phyloP scores from a whole-genome alignment of 2,329 filamentous ascomycete genomes.

The Botrytis sinoallii region DNA sequence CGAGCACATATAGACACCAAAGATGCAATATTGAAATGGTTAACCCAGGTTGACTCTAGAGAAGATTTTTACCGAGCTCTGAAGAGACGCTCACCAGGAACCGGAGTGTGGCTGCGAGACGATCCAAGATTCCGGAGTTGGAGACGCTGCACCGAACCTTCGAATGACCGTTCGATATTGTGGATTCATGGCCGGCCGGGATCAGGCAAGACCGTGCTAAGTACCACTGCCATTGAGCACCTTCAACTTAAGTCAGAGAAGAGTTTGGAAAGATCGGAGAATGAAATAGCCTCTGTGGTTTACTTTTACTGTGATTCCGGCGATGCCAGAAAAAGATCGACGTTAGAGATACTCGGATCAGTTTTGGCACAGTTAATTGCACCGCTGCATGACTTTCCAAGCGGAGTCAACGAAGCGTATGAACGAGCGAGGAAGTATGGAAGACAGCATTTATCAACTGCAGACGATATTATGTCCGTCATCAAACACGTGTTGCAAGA shows the following conservation, averaged over 20 bases:
- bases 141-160: neutral
- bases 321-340: neutral
- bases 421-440: slow-evolving; percentile 13
- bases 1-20: neutral
- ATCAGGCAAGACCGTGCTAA: slow-evolving; percentile 12
- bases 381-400: neutral
- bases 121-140: neutral
- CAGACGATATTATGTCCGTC: neutral
- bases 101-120: slow-evolving; percentile 8
- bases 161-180: neutral
- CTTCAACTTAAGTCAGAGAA: neutral
- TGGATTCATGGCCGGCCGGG: slow-evolving; percentile 14
- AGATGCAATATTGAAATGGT: slow-evolving; percentile 4
- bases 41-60: slow-evolving; percentile 10
- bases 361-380: slow-evolving; percentile 14
- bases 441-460: slow-evolving; percentile 12
- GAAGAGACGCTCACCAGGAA: neutral
- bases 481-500: neutral
- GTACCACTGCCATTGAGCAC: slow-evolving; percentile 7
- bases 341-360: slow-evolving; percentile 9
- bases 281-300: neutral
- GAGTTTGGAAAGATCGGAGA: neutral
- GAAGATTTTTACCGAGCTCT: slow-evolving; percentile 16
- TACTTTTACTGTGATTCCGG: slow-evolving; percentile 16
- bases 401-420: slow-evolving; percentile 4